Evolutionary conservation across 495 filamentous ascomycete species (phyloP).

Genomic region (Penicillium cataractarum): DNA sequence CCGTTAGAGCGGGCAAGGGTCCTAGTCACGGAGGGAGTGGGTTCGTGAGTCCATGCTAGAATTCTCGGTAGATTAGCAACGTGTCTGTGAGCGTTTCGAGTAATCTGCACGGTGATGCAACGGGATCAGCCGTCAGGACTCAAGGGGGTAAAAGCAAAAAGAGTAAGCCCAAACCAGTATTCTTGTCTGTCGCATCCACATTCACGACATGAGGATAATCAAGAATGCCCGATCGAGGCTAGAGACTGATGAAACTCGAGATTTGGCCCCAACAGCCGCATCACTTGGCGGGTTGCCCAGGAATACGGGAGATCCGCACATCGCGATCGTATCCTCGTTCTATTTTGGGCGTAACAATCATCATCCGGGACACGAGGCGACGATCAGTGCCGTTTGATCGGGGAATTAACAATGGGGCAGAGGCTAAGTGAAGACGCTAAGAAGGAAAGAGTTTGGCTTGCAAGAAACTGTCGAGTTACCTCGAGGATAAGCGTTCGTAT

Average conservation of each 20-base stretch:
- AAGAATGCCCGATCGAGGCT: neutral
- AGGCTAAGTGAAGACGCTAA: neutral
- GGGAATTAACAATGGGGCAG: neutral
- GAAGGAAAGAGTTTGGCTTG: constrained; percentile 1
- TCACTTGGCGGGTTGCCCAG: neutral
- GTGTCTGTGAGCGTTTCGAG: neutral
- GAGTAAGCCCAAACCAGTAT: neutral
- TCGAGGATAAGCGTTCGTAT: neutral
- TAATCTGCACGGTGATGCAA: constrained; percentile 1
- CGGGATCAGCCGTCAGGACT: neutral
- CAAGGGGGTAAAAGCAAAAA: neutral
- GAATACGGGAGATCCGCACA: constrained; percentile 17
- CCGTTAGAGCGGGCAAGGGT: neutral
- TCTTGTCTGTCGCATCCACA: neutral
- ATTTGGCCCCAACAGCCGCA: constrained; percentile 10
- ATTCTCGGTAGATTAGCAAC: neutral
- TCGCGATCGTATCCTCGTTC: constrained; percentile 11
- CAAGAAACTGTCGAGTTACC: neutral
- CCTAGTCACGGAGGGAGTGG: neutral
- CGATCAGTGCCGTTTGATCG: neutral
- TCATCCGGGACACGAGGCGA: neutral
- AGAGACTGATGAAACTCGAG: neutral
- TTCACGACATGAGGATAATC: neutral
- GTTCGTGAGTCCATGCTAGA: neutral
- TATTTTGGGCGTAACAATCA: neutral